Evolutionary conservation across 2,329 filamentous ascomycete genomes (phyloP).

Genomic region (Paradendryphiella salina): DNA sequence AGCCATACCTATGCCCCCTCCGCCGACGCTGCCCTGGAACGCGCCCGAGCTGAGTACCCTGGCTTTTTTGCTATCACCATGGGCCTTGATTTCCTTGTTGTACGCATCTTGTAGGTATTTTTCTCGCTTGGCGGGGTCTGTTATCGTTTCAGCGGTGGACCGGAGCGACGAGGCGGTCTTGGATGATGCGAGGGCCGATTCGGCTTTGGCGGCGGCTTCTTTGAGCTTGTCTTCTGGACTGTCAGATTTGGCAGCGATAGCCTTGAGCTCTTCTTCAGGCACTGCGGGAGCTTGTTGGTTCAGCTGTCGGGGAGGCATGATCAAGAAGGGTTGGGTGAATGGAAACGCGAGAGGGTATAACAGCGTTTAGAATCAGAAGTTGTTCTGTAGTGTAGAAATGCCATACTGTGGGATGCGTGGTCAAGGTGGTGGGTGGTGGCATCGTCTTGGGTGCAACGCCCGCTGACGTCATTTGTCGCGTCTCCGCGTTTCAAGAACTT

Average conservation of each 20-base stretch:
- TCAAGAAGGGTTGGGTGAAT: neutral
- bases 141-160: constrained; percentile 30
- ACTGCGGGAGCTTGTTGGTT: constrained; percentile 14
- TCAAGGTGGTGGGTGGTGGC: neutral
- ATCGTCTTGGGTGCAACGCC: constrained; percentile 3
- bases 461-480: constrained; percentile 27
- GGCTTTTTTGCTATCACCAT: constrained; percentile 43
- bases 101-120: constrained; percentile 43
- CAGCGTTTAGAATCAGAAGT: neutral
- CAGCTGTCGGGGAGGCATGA: constrained; percentile 21
- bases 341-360: neutral
- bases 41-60: constrained; percentile 42
- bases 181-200: constrained; percentile 35
- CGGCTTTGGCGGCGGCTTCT: constrained; percentile 35
- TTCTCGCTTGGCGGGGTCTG: constrained; percentile 41
- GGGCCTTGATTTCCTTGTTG: constrained; percentile 40
- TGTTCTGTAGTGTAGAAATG: neutral
- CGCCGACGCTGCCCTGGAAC: constrained; percentile 49
- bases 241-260: constrained; percentile 24
- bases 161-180: constrained; percentile 36
- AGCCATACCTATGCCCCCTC: constrained; percentile 50
- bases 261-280: constrained; percentile 23
- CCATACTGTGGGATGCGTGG: constrained; percentile 1
- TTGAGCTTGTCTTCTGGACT: constrained; percentile 35
- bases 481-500: constrained; percentile 22